Base-by-base conservation (phyloP, 2,329 filamentous ascomycete species). In the Cladophialophora immunda region DNA sequence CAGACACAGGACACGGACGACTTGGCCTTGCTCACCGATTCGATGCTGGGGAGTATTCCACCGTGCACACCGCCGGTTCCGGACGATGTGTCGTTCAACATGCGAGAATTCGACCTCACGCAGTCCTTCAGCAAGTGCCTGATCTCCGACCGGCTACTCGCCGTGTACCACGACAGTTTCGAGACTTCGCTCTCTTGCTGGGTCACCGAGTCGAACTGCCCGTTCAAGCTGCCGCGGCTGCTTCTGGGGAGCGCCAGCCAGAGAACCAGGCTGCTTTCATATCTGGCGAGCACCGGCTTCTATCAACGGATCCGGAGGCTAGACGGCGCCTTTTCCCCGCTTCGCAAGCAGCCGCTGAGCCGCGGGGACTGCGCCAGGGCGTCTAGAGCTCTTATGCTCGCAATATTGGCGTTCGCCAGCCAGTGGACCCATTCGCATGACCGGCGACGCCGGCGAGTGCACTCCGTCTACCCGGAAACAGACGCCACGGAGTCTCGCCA, bases 81-180 rank as follows among this genome's bases (percentile, higher is more conserved):
- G 53, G 30, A 41, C 32, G 54, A 64, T 29, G 38, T 30, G 22
- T 9, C 57, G 52, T 53, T 58, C 61, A 64, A 36, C 30, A 52
- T 30, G 34, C 61, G 57, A 27, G 61, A 64, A 22, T 64, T 58
- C 17, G 32, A 64, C 34, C 61, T 64, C 29, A 54, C 45, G 57
- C 54, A 57, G 54, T 45, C 19, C 17, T 52, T 58, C 61, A 58
- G 53, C 53, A 64, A 64, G 50, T 36, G 61, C 50, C 30, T 47
- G 13, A 64, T 64, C 50, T 58, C 34, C 53, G 45, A 78, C 52
- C 77, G 77, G 13, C 66, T 82, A 61, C 74, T 82, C 55, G 78
- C 76, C 62, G 79, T 82, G 47, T 82, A 82, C 64, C 80, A 81
- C 62, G 79, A 82, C 67, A 81, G 78, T 60, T 79, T 82, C 73